These are phyloP conservation scores for Pyrus betulifolia DNA, from an alignment of 306 rosid genomes.

Conservation along the genomic window DNA sequence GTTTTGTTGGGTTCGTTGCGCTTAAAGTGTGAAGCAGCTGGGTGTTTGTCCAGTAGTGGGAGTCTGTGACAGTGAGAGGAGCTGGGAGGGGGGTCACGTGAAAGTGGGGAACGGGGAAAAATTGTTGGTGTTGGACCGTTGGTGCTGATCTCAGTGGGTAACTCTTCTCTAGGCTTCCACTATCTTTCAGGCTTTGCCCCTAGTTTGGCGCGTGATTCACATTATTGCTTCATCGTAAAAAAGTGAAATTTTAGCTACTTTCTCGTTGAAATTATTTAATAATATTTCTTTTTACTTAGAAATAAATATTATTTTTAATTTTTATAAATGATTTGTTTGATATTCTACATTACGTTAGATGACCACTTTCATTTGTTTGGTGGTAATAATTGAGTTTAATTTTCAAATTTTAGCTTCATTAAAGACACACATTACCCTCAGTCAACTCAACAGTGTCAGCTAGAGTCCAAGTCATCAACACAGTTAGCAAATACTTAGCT, in stretches of 20 bases:
- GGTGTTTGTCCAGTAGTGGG: background rate
- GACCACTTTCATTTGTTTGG: no score
- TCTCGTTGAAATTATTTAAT: no score
- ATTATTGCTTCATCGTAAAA: background rate
- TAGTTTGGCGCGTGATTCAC: background rate
- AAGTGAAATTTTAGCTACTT: no score
- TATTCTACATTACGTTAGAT: no score
- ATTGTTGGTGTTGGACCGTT: background rate
- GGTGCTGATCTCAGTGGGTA: background rate
- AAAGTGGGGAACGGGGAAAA: background rate
- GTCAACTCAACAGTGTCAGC: no score
- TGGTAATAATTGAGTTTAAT: no score
- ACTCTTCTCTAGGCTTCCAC: background rate
- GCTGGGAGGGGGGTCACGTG: background rate
- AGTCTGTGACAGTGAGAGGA: background rate
- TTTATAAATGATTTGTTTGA: accelerated
- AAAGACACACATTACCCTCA: no score
- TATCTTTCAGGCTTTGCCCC: background rate
- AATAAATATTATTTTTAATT: no score
- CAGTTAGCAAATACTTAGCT: no score
- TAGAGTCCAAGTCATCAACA: no score
- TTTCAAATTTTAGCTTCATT: no score
- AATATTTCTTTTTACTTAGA: accelerated
- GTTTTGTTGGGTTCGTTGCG: background rate
- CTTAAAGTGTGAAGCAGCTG: background rate